Evolutionary conservation across 164 flowering plant genomes (phyloP).

Genomic region (Umbilicus rupestris): DNA sequence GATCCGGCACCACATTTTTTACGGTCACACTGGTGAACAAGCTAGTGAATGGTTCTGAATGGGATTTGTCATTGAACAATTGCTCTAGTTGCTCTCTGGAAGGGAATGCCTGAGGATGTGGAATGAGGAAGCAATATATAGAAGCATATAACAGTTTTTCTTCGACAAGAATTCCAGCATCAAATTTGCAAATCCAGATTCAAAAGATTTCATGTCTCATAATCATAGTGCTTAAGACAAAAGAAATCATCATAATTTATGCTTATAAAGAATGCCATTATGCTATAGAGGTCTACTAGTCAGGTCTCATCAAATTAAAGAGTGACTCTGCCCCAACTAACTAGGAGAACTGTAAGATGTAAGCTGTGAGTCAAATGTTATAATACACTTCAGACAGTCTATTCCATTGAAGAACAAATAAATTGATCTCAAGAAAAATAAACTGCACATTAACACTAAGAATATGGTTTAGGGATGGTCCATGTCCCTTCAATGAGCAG

Average conservation of each 20-base stretch:
- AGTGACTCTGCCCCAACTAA: too few species aligned
- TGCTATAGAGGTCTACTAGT: too few species aligned
- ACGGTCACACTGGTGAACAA: slow-evolving; percentile 37
- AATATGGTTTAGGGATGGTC: background rate
- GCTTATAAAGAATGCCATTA: too few species aligned
- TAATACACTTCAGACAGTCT: too few species aligned
- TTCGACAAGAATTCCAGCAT: background rate
- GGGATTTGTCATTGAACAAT: slow-evolving; percentile 39
- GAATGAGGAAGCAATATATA: slow-evolving; percentile 8
- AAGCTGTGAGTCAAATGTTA: too few species aligned
- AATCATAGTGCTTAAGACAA: background rate
- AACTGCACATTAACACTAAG: too few species aligned
- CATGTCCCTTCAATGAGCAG: background rate
- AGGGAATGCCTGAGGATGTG: slow-evolving; percentile 34
- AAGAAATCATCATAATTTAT: too few species aligned
- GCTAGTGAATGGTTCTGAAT: slow-evolving; percentile 34
- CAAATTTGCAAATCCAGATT: background rate
- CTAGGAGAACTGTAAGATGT: too few species aligned
- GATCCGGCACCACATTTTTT: slow-evolving; percentile 64
- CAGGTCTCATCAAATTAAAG: too few species aligned
- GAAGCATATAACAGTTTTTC: background rate
- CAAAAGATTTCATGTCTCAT: background rate
- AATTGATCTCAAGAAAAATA: too few species aligned
- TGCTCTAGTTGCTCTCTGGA: slow-evolving; percentile 64
- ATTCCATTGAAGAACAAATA: too few species aligned